Conservation (phyloP, 2,329 filamentous ascomycete species). For the Xylaria sp. region DNA sequence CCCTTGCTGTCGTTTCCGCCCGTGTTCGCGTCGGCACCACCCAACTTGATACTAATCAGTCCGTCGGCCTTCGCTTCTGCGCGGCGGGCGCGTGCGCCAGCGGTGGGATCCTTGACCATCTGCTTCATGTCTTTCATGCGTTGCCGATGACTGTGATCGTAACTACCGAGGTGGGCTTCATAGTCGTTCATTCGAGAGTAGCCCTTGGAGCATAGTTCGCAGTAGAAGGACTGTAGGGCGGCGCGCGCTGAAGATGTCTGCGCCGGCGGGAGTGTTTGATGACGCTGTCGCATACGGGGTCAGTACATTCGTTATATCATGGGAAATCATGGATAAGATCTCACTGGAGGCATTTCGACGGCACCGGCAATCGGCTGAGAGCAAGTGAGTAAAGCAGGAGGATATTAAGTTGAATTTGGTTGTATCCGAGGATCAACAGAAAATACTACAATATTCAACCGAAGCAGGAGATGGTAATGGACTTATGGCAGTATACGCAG, state of each 20-base stretch:
- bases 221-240: constrained; percentile 76
- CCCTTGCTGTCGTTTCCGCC: constrained; percentile 29
- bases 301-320: background rate
- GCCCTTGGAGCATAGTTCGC: constrained; percentile 83
- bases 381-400: background rate
- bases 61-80: constrained; percentile 66
- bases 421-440: background rate
- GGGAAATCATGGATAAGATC: background rate
- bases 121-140: constrained; percentile 83
- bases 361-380: background rate
- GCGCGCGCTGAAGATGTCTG: constrained; percentile 63
- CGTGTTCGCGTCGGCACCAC: constrained; percentile 26
- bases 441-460: too few relatives aligned
- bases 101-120: constrained; percentile 67
- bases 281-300: constrained; percentile 37
- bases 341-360: constrained; percentile 50
- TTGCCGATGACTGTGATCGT: constrained; percentile 94
- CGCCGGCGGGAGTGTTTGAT: constrained; percentile 53
- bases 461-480: too few relatives aligned
- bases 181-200: constrained; percentile 95
- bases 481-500: too few relatives aligned
- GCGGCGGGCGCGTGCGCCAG: constrained; percentile 59
- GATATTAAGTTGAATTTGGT: background rate
- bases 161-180: constrained; percentile 87
- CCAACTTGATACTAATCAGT: constrained; percentile 62